Evolutionary conservation across 2,329 filamentous ascomycete species (phyloP), one percentile per base, ranked within the genome.

Genomic region (Alternaria rosae): DNA sequence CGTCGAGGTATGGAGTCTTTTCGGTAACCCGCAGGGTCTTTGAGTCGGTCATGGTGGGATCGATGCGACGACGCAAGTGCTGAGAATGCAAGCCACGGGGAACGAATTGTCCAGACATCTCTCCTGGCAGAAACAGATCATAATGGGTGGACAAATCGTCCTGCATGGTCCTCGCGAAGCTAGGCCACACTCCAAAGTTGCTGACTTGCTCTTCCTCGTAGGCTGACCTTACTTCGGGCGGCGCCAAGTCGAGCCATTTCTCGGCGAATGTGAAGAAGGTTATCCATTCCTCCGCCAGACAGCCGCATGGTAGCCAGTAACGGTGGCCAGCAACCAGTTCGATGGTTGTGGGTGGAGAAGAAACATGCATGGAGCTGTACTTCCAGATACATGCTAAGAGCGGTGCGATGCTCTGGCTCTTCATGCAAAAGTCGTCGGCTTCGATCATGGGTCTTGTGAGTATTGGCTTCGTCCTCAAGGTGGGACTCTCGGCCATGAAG

Each of bases 251-350:
- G n/a, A 51, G 21, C 23, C 54, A 48, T 6, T 13, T 11, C 6
- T 55, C 54, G 6, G 50, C 48, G 12, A 62, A 41, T 11, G 28
- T 11, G 25, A 58, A 58, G 50, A 62, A 32, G 21, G 35, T 30
- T 10, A 54, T 43, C 59, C 59, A 62, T 21, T 62, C 59, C 7
- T 42, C 21, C 6, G 59, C 59, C n/a, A 62, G 17, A 1, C 11
- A 41, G 12, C 42, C 25, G 15, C 26, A 38, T n/a, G 54, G 43
- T n/a, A 62, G 21, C 30, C 51, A 62, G 23, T 58, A 62, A 13
- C 48, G 54, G 54, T 54, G 52, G 17, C 59, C 54, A 12, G 59
- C 59, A 28, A 25, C 30, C n/a, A 26, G 13, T 25, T 62, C 59
- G 20, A 47, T 35, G 20, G 28, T 11, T 25, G 20, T 38, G 13